phyloP scores from a whole-genome alignment of 2,329 filamentous ascomycete species.

The Neonectria coccinea region DNA sequence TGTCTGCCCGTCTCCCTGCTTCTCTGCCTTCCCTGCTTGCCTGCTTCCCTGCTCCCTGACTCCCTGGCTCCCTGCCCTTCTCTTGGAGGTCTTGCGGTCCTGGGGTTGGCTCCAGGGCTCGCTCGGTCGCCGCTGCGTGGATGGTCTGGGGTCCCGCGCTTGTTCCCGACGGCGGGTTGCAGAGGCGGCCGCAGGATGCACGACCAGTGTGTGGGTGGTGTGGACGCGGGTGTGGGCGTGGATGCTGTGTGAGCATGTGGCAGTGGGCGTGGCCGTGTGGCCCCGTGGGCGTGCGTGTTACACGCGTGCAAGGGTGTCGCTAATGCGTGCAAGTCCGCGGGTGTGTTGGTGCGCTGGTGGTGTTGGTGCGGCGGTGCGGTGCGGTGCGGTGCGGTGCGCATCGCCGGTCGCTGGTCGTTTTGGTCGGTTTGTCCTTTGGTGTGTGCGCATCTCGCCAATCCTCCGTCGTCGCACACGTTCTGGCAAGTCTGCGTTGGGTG shows the following conservation, averaged over 20 bases:
- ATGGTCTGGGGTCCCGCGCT: conserved; percentile 51
- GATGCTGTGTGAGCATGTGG: neutral
- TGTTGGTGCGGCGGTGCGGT: neutral
- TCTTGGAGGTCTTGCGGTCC: conserved; percentile 9
- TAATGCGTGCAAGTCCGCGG: conserved; percentile 4
- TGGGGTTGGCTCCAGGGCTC: conserved; percentile 29
- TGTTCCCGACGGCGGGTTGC: conserved; percentile 53
- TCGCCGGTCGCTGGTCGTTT: neutral
- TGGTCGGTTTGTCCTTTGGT: neutral
- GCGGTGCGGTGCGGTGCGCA: neutral
- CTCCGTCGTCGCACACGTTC: neutral
- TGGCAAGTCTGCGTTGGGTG: conserved; percentile 4
- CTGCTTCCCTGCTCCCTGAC: neutral
- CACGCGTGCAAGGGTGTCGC: conserved; percentile 12
- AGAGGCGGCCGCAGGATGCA: conserved; percentile 56
- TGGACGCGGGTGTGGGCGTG: neutral
- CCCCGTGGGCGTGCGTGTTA: conserved; percentile 6
- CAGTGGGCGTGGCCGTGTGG: conserved; percentile 2
- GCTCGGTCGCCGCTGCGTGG: conserved; percentile 38
- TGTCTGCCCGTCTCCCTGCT: neutral
- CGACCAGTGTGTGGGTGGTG: conserved; percentile 42
- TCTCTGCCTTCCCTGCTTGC: neutral
- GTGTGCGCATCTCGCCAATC: neutral
- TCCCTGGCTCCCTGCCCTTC: neutral
- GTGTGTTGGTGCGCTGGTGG: conserved; percentile 7